Conservation (phyloP, 805 yeast species). For the Candida nemodendra region DNA sequence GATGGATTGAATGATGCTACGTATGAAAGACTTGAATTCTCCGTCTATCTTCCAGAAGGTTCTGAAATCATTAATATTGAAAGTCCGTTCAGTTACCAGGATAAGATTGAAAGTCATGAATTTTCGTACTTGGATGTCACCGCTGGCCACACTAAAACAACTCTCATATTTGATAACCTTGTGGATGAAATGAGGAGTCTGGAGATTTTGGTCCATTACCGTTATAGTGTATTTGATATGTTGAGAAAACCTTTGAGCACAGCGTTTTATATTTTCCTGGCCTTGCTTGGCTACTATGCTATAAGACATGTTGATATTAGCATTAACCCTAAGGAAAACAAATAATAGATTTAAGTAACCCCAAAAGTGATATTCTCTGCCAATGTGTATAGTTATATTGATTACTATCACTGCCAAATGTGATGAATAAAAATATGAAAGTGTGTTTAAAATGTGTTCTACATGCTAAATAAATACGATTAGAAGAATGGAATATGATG, state of each 20-base stretch:
- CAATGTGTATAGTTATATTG: too few species aligned
- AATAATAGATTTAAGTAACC: too few species aligned
- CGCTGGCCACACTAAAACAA: slow-evolving; percentile 74
- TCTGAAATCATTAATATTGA: slow-evolving; percentile 57
- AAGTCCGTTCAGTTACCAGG: slow-evolving; percentile 49
- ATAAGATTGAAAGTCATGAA: slow-evolving; percentile 29
- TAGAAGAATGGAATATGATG: too few species aligned
- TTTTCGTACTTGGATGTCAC: slow-evolving; percentile 69
- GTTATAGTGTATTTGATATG: slow-evolving; percentile 51
- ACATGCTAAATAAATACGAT: too few species aligned
- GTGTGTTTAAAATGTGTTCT: too few species aligned
- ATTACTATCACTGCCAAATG: too few species aligned
- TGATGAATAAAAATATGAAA: too few species aligned
- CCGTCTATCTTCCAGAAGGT: slow-evolving; percentile 84
- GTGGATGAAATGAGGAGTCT: slow-evolving; percentile 64
- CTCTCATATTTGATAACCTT: slow-evolving; percentile 56
- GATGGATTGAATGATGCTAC: slow-evolving; percentile 69
- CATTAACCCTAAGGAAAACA: slow-evolving; percentile 20
- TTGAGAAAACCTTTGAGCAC: slow-evolving; percentile 66
- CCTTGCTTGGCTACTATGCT: slow-evolving; percentile 53
- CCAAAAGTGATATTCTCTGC: too few species aligned
- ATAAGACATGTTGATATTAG: slow-evolving; percentile 45
- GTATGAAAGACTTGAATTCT: slow-evolving; percentile 58
- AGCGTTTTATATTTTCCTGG: slow-evolving; percentile 59
- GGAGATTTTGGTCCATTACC: slow-evolving; percentile 61